Evolutionary conservation across 129 eudicot genomes (phyloP).

Genomic region (Pseudognaphalium luteoalbum): DNA sequence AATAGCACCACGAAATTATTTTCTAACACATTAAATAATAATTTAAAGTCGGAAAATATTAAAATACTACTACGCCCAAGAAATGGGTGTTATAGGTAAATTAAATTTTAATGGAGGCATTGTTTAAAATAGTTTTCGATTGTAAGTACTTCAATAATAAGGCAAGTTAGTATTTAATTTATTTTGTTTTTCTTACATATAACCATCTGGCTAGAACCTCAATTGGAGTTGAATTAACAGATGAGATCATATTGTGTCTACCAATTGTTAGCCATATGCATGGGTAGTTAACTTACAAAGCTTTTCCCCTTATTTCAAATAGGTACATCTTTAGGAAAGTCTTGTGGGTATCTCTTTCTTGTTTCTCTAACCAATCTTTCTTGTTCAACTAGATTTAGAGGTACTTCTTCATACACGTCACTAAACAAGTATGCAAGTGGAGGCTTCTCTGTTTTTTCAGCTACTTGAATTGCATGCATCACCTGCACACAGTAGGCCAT

Average conservation of each 20-base stretch:
- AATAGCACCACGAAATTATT: no score
- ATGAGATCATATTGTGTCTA: neutral
- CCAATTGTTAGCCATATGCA: neutral
- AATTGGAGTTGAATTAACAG: neutral
- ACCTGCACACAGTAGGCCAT: constrained; percentile 37
- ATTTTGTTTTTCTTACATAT: no score
- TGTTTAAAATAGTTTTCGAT: no score
- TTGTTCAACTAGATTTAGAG: constrained; percentile 64
- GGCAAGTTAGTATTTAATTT: no score
- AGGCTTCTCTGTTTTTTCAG: constrained; percentile 66
- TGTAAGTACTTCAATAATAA: no score
- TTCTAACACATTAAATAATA: no score
- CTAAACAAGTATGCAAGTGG: constrained; percentile 47
- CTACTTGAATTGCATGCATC: constrained; percentile 62
- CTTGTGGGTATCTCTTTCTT: constrained; percentile 57
- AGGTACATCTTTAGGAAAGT: constrained; percentile 59
- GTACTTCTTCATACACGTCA: constrained; percentile 65
- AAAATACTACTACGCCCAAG: no score
- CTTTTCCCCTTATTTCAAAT: constrained; percentile 9
- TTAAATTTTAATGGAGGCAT: no score
- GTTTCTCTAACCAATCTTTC: constrained; percentile 58
- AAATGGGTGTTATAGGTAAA: no score
- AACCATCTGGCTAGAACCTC: no score
- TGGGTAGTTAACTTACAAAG: neutral
- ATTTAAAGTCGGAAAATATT: no score